Evolutionary conservation across 2,329 filamentous ascomycete genomes (phyloP), one percentile per base, ranked within the genome.

Genomic region (Fusarium humuli): DNA sequence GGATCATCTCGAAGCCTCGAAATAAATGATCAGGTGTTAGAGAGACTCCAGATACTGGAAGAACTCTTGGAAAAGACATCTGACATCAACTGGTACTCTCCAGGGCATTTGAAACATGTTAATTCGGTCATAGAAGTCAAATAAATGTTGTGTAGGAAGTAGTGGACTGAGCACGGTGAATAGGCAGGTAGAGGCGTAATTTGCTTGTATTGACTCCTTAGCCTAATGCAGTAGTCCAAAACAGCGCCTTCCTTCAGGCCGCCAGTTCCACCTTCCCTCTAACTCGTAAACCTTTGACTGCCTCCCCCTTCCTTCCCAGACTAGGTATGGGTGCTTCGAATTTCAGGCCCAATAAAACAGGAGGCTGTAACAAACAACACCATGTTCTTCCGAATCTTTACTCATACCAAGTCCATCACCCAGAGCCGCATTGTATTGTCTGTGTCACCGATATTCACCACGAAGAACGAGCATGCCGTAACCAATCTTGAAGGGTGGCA

Each of bases 41-140:
- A 16, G 5, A 7, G 4, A 6, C n/a, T 3, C 6, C 6, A 12
- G 6, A 8, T 22, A 2, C 6, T 29, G 9, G 6, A 16, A 9
- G 1, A 5, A 42, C 14, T 9, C 7, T 13, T 22, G 10, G 6
- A 22, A 7, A 2, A 0, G 8, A 16, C 12, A 16, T 7, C 4
- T 7, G 14, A 11, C 2, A 14, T 2, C 12, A 16, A 6, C 5
- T 27, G 9, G 1, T 3, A 7, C 10, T 22, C 9, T 7, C 3
- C 2, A 10, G 12, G 20, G 6, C 13, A 14, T 8, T 20, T 18
- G 2, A 7, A 22, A 9, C 27, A 14, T 3, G 16, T 5, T 6
- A 27, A 18, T 16, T 1, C 6, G 8, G 23, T 3, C 20, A 13
- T 13, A 8, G 29, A 52, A 42, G 27, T 16, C 32, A 20, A 53